Conservation (phyloP, 163 green algal species). For the Scenedesmus sp. region DNA sequence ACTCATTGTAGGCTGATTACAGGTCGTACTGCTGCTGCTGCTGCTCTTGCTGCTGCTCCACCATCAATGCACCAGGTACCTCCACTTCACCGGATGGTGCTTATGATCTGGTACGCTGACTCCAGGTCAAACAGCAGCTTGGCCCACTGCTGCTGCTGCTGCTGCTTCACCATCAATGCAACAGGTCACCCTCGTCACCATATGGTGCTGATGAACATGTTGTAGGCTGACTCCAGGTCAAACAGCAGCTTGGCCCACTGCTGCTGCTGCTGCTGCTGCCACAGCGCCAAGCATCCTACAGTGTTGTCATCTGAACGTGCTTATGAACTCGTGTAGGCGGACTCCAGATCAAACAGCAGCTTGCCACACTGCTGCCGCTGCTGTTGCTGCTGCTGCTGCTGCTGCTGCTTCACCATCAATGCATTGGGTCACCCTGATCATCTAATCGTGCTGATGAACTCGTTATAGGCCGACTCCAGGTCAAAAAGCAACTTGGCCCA, state of each 20-base stretch:
- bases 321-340: too few relatives aligned
- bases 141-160: background rate
- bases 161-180: background rate
- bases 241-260: conserved; percentile 83
- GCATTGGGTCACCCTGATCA: background rate
- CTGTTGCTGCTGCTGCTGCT: background rate
- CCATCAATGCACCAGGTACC: too few relatives aligned
- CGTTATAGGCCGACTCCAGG: conserved; percentile 89
- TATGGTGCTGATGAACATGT: conserved; percentile 76
- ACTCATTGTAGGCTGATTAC: too few relatives aligned
- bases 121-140: conserved; percentile 83
- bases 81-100: background rate
- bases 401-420: background rate
- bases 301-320: too few relatives aligned
- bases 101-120: conserved; percentile 66
- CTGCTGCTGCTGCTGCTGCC: too few relatives aligned
- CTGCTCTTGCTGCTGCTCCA: too few relatives aligned
- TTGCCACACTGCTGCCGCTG: too few relatives aligned
- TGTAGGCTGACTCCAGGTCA: conserved; percentile 93
- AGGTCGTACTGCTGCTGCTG: background rate
- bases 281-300: too few relatives aligned
- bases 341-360: too few relatives aligned
- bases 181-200: background rate
- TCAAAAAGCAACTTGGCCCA: conserved; percentile 66
- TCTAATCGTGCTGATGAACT: conserved; percentile 69